A percentile compares a stretch with the other conserved stretches of the same genome.
These are phyloP conservation scores for Alternaria ethzedia DNA, from an alignment of 2,329 filamentous ascomycete species.

Conservation along the genomic window DNA sequence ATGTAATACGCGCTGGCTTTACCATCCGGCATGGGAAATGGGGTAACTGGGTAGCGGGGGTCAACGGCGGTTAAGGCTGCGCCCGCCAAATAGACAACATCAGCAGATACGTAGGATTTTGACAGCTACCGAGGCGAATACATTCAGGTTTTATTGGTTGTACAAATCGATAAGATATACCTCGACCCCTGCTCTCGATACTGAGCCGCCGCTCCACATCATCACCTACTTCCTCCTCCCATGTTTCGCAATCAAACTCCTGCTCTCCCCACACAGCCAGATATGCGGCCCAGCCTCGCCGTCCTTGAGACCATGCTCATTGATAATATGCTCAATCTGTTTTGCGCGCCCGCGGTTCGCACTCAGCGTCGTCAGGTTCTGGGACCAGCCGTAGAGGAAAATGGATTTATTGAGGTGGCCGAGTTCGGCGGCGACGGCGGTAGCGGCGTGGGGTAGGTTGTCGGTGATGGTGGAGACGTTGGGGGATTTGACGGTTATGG, in stretches of 20 bases:
- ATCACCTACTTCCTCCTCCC: constrained; percentile 28
- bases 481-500: constrained; percentile 61
- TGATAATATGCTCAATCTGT: constrained; percentile 66
- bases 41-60: too few relatives aligned
- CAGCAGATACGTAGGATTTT: too few relatives aligned
- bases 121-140: too few relatives aligned
- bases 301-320: constrained; percentile 57
- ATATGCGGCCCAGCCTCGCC: constrained; percentile 66
- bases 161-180: too few relatives aligned
- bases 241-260: constrained; percentile 69
- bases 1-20: not conserved
- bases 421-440: constrained; percentile 55
- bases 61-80: too few relatives aligned
- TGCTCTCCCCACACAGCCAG: constrained; percentile 69
- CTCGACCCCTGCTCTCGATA: too few relatives aligned
- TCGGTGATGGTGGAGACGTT: constrained; percentile 46
- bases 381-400: constrained; percentile 74
- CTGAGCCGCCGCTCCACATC: too few relatives aligned
- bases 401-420: constrained; percentile 71
- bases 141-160: too few relatives aligned
- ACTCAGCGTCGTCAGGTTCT: constrained; percentile 69
- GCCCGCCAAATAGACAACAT: too few relatives aligned
- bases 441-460: constrained; percentile 55
- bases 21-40: too few relatives aligned
- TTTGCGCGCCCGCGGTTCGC: constrained; percentile 73